Conservation (phyloP, 164 flowering plant genomes). For the Aristolochia californica region DNA sequence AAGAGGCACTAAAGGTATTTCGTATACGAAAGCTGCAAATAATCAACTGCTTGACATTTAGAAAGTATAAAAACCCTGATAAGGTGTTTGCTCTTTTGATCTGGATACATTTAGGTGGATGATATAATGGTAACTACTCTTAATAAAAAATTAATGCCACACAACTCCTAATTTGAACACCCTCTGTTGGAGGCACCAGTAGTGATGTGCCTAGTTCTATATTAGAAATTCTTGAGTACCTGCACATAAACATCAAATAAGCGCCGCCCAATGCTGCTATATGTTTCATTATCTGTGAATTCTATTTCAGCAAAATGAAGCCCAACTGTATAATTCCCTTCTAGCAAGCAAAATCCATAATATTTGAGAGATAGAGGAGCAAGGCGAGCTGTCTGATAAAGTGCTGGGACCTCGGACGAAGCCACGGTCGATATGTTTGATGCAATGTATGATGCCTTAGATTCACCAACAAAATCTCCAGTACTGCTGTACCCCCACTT, state of each 20-base stretch:
- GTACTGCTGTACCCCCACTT: constrained; percentile 16
- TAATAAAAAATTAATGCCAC: no score
- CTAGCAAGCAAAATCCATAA: constrained; percentile 62
- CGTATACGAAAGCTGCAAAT: no score
- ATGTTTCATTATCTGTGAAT: constrained; percentile 38
- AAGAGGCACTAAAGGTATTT: not conserved
- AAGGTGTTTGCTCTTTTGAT: no score
- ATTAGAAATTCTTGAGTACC: constrained; percentile 23
- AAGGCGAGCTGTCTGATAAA: constrained; percentile 52
- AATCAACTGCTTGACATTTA: no score
- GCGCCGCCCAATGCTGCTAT: constrained; percentile 51
- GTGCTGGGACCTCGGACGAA: constrained; percentile 6
- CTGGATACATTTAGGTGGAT: not conserved
- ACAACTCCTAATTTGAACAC: not conserved
- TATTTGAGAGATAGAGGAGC: constrained; percentile 67
- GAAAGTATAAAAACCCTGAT: no score
- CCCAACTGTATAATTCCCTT: constrained; percentile 58
- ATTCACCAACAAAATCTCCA: constrained; percentile 5
- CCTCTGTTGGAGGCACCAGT: no score
- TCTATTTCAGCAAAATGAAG: constrained; percentile 87
- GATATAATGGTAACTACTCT: not conserved
- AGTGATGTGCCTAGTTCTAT: no score
- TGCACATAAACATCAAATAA: constrained; percentile 73
- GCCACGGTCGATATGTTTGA: not conserved
- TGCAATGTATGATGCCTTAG: not conserved